Conservation (phyloP, 2,329 filamentous ascomycete genomes). For the Penicillium digitatum region DNA sequence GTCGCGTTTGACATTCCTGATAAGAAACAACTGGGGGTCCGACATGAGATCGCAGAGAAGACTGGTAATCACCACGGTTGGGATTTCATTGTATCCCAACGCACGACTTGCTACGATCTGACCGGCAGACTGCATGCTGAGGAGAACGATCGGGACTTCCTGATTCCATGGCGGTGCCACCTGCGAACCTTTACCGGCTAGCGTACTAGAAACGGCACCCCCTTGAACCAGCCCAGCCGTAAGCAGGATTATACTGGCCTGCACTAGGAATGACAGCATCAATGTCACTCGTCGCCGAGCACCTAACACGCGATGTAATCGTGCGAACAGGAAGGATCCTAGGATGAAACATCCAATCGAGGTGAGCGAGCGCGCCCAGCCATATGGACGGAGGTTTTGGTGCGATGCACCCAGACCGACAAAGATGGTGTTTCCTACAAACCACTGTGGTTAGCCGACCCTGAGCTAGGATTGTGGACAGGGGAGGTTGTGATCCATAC, state of each 20-base stretch:
- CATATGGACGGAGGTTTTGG: constrained; percentile 40
- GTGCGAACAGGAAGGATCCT: constrained; percentile 42
- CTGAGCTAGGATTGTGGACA: neutral
- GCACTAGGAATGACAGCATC: constrained; percentile 29
- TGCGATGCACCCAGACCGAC: constrained; percentile 42
- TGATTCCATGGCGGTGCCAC: constrained; percentile 19
- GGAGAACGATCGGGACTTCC: constrained; percentile 29
- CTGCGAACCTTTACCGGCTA: neutral
- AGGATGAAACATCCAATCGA: constrained; percentile 44
- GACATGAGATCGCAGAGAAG: constrained; percentile 28
- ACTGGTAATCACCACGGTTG: constrained; percentile 33
- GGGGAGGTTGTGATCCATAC: constrained; percentile 11
- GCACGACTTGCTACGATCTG: constrained; percentile 30
- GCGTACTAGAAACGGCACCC: constrained; percentile 21
- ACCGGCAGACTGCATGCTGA: constrained; percentile 32
- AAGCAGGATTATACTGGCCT: constrained; percentile 27
- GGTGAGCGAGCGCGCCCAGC: constrained; percentile 45
- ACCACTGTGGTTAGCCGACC: neutral
- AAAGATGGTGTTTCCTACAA: constrained; percentile 43
- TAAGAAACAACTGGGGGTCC: constrained; percentile 26
- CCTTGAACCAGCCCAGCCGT: constrained; percentile 27
- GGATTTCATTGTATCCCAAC: constrained; percentile 30
- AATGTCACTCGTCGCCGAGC: constrained; percentile 23
- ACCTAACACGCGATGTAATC: constrained; percentile 29
- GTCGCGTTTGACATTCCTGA: constrained; percentile 29